phyloP scores from a whole-genome alignment of 805 yeast genomes.

The Candida ovalis region DNA sequence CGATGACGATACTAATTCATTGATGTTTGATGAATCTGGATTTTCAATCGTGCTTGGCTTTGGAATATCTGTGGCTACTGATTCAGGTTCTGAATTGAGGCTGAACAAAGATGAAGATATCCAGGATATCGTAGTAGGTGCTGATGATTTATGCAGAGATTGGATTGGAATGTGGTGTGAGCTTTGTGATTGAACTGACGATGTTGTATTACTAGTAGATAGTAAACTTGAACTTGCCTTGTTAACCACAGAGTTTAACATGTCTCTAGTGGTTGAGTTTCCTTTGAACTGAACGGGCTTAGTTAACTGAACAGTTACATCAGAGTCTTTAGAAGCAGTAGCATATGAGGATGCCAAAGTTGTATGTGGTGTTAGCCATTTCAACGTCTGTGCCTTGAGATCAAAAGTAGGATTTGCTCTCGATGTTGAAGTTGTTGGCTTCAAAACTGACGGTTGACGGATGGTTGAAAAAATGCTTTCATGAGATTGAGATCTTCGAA shows the following conservation, averaged over 20 bases:
- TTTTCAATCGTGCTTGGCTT: neutral
- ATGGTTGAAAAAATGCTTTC: slow-evolving; percentile 27
- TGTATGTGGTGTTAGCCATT: slow-evolving; percentile 28
- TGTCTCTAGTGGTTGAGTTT: slow-evolving; percentile 8
- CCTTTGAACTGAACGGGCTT: slow-evolving; percentile 1
- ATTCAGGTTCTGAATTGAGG: neutral
- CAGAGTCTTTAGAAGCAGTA: neutral
- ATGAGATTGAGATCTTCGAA: slow-evolving; percentile 23
- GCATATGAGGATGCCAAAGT: slow-evolving; percentile 19
- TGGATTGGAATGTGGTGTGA: neutral
- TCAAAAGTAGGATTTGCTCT: slow-evolving; percentile 10
- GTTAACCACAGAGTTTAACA: slow-evolving; percentile 11
- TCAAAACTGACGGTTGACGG: neutral
- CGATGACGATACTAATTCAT: slow-evolving; percentile 3
- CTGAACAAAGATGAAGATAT: slow-evolving; percentile 5
- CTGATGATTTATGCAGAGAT: neutral
- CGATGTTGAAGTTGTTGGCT: neutral
- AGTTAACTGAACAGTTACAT: slow-evolving; percentile 1
- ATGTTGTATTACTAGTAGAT: neutral
- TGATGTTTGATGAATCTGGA: neutral
- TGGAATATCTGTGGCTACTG: neutral
- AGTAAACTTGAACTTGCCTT: neutral
- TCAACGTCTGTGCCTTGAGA: slow-evolving; percentile 28
- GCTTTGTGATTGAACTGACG: too few relatives aligned
- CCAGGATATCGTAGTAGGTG: slow-evolving; percentile 4